Conservation (phyloP, 495 filamentous ascomycete genomes). For the Massariosphaeria phaeospora region DNA sequence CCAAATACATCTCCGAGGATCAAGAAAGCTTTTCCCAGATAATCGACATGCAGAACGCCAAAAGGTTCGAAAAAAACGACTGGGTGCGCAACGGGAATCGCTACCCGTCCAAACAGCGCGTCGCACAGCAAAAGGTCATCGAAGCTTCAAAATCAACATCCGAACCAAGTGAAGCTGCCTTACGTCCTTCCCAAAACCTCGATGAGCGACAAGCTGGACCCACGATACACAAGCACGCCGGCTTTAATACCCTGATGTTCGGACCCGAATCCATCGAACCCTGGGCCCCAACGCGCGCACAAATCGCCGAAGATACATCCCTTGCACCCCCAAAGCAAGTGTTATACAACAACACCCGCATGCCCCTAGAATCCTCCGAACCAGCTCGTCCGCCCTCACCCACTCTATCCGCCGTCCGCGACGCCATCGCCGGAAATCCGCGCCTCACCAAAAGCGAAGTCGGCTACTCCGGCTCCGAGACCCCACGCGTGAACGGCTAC, state of each 20-base stretch:
- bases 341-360: constrained; percentile 75
- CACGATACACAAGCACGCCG: constrained; percentile 66
- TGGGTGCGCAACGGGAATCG: constrained; percentile 81
- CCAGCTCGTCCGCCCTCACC: constrained; percentile 47
- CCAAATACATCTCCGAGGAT: constrained; percentile 92
- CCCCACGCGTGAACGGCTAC: constrained; percentile 86
- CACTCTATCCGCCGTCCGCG: constrained; percentile 75
- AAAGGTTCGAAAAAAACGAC: constrained; percentile 70
- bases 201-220: constrained; percentile 73
- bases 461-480: constrained; percentile 61
- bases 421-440: constrained; percentile 76
- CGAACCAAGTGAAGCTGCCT: constrained; percentile 13
- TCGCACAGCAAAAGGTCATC: constrained; percentile 76
- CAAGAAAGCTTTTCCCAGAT: constrained; percentile 93
- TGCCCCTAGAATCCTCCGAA: constrained; percentile 43
- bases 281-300: constrained; percentile 56
- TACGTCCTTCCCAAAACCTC: constrained; percentile 45
- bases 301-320: constrained; percentile 64
- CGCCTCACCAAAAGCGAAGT: constrained; percentile 61
- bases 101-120: constrained; percentile 59
- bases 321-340: constrained; percentile 72
- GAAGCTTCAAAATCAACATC: constrained; percentile 23
- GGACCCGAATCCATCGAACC: constrained; percentile 68
- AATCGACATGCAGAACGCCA: constrained; percentile 84
- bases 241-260: constrained; percentile 88